These are phyloP conservation scores for Beauveria bassiana DNA, from an alignment of 2,329 filamentous ascomycete species.

Conservation along the genomic window DNA sequence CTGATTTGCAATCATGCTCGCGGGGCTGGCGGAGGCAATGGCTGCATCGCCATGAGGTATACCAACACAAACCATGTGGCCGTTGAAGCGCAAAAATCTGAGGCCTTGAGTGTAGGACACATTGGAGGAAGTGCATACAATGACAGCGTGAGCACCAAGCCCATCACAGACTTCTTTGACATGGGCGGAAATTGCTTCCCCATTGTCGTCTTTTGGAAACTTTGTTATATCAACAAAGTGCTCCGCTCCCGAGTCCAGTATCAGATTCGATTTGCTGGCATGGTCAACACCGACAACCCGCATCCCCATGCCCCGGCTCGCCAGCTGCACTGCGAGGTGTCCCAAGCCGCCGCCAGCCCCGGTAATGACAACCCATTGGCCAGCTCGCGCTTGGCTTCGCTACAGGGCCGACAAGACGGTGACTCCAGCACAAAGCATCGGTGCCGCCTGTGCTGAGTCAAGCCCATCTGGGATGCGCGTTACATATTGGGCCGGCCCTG, in stretches of 20 bases:
- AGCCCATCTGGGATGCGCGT: slow-evolving; percentile 32
- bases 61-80: too few relatives aligned
- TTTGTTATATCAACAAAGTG: slow-evolving; percentile 37
- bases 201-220: neutral
- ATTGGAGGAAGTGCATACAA: too few relatives aligned
- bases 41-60: too few relatives aligned
- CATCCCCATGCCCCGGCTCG: slow-evolving; percentile 31
- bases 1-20: too few relatives aligned
- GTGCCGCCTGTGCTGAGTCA: slow-evolving; percentile 33
- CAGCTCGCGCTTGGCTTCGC: slow-evolving; percentile 55
- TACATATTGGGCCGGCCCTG: slow-evolving; percentile 31
- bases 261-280: slow-evolving; percentile 18
- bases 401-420: slow-evolving; percentile 66
- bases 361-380: slow-evolving; percentile 64
- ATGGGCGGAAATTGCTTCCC: too few relatives aligned
- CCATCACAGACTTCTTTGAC: too few relatives aligned
- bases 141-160: too few relatives aligned
- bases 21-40: too few relatives aligned
- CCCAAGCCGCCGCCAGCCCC: slow-evolving; percentile 71
- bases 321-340: slow-evolving; percentile 64
- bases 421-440: slow-evolving; percentile 60
- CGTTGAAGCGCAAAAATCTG: too few relatives aligned
- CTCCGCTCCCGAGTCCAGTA: slow-evolving; percentile 19
- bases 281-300: slow-evolving; percentile 22
- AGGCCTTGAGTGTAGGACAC: too few relatives aligned